Percentiles rank a stretch among this genome's conserved stretches.
These are phyloP conservation scores for Phycomyces blakesleeanus DNA, from an alignment of 192 early-diverging fungal species.

Conservation along the genomic window DNA sequence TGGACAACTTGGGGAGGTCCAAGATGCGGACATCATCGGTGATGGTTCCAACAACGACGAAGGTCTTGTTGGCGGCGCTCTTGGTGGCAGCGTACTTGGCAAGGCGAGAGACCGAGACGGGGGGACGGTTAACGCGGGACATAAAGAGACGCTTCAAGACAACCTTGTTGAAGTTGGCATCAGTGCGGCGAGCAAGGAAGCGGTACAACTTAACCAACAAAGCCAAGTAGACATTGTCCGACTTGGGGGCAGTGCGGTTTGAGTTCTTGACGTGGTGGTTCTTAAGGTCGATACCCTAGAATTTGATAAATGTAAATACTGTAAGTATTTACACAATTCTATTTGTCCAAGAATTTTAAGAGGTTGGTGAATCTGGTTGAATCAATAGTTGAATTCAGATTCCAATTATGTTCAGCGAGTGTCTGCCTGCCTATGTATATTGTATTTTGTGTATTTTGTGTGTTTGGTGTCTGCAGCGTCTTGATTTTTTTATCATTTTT, in stretches of 20 bases:
- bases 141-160: constrained; percentile 97
- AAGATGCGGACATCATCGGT: constrained; percentile 94
- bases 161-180: constrained; percentile 98
- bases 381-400: too few relatives aligned
- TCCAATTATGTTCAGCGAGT: too few relatives aligned
- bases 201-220: constrained; percentile 99
- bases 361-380: too few relatives aligned
- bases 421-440: too few relatives aligned
- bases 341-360: too few relatives aligned
- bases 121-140: constrained; percentile 96
- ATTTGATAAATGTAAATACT: neutral
- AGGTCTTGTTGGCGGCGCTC: constrained; percentile 78
- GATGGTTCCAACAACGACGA: constrained; percentile 93
- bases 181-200: constrained; percentile 98
- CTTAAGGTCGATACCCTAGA: constrained; percentile 97
- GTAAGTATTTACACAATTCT: too few relatives aligned
- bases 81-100: constrained; percentile 68
- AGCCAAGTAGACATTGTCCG: constrained; percentile 94
- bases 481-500: too few relatives aligned
- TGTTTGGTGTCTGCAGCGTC: too few relatives aligned
- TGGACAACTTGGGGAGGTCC: constrained; percentile 90
- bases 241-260: constrained; percentile 84
- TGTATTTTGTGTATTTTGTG: too few relatives aligned
- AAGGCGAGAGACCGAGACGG: constrained; percentile 90
- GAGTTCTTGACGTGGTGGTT: constrained; percentile 98